Evolutionary conservation across 306 rosid genomes (phyloP).

Genomic region (Malus domestica): DNA sequence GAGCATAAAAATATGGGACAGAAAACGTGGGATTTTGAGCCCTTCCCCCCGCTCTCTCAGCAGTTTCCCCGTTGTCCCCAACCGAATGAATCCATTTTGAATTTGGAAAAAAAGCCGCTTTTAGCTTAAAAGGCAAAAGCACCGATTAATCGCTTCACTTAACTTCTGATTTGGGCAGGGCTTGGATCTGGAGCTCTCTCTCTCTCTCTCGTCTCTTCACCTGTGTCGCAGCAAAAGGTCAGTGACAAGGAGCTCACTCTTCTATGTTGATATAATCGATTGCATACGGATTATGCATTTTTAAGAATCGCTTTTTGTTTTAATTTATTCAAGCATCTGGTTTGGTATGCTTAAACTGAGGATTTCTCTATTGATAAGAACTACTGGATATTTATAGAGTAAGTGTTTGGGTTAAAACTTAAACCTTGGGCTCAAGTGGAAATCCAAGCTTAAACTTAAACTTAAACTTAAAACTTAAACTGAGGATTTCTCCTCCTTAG

Average conservation of each 20-base stretch:
- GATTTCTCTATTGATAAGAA: background rate
- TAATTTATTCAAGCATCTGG: background rate
- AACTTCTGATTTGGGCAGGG: background rate
- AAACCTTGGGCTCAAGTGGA: too few species aligned
- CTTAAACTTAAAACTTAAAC: too few species aligned
- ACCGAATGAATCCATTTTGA: background rate
- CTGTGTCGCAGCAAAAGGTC: background rate
- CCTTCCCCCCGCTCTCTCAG: background rate
- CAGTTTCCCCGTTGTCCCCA: conserved; percentile 3
- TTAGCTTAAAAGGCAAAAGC: background rate
- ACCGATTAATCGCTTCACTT: background rate
- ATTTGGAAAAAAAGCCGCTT: background rate
- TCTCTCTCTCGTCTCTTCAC: background rate
- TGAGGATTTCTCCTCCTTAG: too few species aligned
- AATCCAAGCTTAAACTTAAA: too few species aligned
- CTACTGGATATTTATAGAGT: background rate
- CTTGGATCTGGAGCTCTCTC: background rate
- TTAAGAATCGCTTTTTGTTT: background rate
- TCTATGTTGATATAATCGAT: background rate
- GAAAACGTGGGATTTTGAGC: conserved; percentile 7
- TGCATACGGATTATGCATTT: background rate
- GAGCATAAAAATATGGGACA: background rate
- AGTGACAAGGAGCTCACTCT: background rate
- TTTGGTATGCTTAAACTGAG: background rate
- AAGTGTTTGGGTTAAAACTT: too few species aligned